These are phyloP conservation scores for Syzygium aromaticum DNA, from an alignment of 345 rosid species.

Conservation along the genomic window DNA sequence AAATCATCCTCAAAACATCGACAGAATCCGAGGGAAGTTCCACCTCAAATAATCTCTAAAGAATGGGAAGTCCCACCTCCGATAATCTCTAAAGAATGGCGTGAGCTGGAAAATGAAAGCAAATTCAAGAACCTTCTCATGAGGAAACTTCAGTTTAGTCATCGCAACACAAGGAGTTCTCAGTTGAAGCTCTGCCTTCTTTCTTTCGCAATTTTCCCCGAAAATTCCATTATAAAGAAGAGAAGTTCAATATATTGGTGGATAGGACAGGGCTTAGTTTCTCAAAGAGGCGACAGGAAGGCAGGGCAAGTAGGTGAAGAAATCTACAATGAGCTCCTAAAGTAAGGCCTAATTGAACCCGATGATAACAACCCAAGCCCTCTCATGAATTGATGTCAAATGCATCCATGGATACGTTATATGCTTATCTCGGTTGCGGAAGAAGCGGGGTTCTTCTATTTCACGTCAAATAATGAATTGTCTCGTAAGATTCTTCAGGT, in stretches of 20 bases:
- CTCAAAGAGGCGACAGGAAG: neutral
- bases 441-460: neutral
- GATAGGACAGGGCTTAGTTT: conserved; percentile 5
- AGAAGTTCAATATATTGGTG: conserved; percentile 8
- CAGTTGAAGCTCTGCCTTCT: neutral
- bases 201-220: conserved; percentile 1
- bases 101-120: fast-evolving
- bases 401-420: conserved; percentile 2
- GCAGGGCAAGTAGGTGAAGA: conserved; percentile 4
- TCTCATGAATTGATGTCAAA: neutral
- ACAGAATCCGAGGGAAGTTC: neutral
- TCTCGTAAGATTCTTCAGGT: neutral
- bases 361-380: neutral
- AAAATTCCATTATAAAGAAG: neutral
- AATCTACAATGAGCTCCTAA: neutral
- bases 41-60: fast-evolving
- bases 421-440: neutral
- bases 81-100: fast-evolving
- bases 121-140: neutral
- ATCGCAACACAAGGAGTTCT: fast-evolving
- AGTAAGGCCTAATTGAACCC: neutral
- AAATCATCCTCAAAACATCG: neutral
- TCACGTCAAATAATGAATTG: neutral
- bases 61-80: neutral
- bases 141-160: fast-evolving